A percentile compares a stretch with the other conserved stretches of the same genome.
phyloP scores from a whole-genome alignment of 345 rosid genomes.

The Noccaea caerulescens region DNA sequence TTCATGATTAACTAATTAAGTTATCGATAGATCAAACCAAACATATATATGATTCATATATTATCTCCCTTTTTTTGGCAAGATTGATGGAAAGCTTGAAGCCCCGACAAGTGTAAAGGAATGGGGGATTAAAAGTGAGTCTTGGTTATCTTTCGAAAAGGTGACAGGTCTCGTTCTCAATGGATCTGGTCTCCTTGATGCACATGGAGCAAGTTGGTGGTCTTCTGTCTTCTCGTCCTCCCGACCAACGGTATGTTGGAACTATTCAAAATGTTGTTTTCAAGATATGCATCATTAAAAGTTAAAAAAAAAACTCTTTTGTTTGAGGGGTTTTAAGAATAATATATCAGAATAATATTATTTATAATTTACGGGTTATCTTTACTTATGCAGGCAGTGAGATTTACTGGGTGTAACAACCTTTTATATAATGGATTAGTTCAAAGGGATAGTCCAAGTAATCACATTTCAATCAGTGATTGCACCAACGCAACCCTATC shows the following conservation, averaged over 20 bases:
- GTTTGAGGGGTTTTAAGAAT: no score
- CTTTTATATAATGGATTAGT: conserved; percentile 9
- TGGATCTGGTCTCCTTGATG: conserved; percentile 18
- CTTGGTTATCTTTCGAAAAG: conserved; percentile 21
- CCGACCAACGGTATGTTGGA: no score
- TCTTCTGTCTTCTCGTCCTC: neutral
- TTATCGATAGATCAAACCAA: no score
- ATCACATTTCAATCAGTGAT: conserved; percentile 21
- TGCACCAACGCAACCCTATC: conserved; percentile 25
- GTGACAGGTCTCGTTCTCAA: conserved; percentile 28
- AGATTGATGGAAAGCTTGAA: conserved; percentile 33
- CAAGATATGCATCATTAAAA: no score
- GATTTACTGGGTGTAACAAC: neutral
- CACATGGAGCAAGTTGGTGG: conserved; percentile 38
- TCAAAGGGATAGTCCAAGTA: conserved; percentile 37
- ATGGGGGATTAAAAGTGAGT: neutral
- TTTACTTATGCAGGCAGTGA: conserved; percentile 9
- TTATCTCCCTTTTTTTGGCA: neutral
- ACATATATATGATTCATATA: neutral
- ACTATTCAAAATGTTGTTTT: no score
- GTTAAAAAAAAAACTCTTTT: no score
- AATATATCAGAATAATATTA: no score
- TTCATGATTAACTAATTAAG: neutral
- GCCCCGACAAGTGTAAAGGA: neutral
- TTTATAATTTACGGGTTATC: neutral